Conservation (phyloP, 306 rosid genomes). For the Adenanthera pavonina region DNA sequence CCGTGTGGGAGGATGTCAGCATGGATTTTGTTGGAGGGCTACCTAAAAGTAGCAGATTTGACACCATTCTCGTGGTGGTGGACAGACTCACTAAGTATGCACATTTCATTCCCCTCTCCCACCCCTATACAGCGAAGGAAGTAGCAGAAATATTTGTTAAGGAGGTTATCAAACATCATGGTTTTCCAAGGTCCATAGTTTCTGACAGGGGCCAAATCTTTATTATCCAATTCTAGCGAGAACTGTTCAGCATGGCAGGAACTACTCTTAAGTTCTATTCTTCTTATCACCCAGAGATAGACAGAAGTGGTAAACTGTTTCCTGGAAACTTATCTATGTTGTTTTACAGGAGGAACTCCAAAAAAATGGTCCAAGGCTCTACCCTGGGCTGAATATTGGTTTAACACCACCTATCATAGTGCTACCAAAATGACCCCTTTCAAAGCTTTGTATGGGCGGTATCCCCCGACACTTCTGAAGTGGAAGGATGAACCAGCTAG, state of each 20-base stretch:
- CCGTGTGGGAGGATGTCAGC: neutral
- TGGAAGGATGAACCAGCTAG: no score
- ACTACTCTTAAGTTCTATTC: neutral
- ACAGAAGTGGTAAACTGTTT: neutral
- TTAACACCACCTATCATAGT: neutral
- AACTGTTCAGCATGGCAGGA: neutral
- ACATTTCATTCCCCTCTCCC: neutral
- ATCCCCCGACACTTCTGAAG: neutral
- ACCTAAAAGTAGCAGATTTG: neutral
- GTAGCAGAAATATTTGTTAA: neutral
- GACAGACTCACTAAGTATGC: neutral
- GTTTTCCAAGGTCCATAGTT: neutral
- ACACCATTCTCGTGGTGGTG: neutral
- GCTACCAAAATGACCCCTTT: neutral
- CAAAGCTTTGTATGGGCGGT: neutral
- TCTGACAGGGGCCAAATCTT: neutral
- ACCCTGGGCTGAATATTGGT: neutral
- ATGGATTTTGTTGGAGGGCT: neutral
- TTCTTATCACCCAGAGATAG: neutral
- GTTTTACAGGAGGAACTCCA: neutral
- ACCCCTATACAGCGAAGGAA: neutral
- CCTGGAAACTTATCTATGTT: neutral
- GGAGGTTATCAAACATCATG: neutral
- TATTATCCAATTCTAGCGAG: neutral
- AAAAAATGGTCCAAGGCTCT: neutral